Evolutionary conservation across 2,329 filamentous ascomycete species (phyloP).

Genomic region (Reticulascus tulasneorum): DNA sequence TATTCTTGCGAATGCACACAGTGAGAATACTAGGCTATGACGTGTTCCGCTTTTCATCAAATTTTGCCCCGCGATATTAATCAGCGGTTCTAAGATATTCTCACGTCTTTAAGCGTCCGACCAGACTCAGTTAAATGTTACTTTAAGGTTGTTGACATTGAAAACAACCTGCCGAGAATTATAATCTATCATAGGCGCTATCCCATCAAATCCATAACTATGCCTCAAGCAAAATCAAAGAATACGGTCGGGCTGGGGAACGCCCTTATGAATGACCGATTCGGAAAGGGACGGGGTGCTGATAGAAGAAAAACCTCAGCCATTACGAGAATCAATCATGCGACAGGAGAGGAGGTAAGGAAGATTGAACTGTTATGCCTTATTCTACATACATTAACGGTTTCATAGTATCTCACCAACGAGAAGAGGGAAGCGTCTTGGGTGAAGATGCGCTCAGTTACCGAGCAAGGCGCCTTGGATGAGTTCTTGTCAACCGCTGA

Average conservation of each 20-base stretch:
- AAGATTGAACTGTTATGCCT: no score
- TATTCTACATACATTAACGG: constrained; percentile 15
- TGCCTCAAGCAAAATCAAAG: constrained; percentile 81
- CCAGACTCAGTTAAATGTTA: no score
- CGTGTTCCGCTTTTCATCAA: no score
- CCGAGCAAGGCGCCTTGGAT: constrained; percentile 92
- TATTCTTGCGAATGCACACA: neutral
- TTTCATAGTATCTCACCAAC: constrained; percentile 76
- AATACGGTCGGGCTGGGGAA: constrained; percentile 93
- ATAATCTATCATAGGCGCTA: no score
- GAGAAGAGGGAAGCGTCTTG: constrained; percentile 86
- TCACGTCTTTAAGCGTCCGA: no score
- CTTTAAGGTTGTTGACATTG: constrained; percentile 11
- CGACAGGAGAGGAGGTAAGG: constrained; percentile 69
- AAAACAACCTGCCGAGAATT: constrained; percentile 3
- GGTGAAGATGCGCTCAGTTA: constrained; percentile 99
- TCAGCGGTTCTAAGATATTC: constrained; percentile 18
- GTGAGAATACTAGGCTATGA: neutral
- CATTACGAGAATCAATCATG: constrained; percentile 67
- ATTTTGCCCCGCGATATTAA: constrained; percentile 21
- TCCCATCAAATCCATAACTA: no score
- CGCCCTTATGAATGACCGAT: constrained; percentile 97
- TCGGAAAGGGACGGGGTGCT: constrained; percentile 84
- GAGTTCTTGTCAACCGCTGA: constrained; percentile 96
- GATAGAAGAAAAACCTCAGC: constrained; percentile 68